phyloP scores from a whole-genome alignment of 202 grass and related monocot species.

The Musa balbisiana region DNA sequence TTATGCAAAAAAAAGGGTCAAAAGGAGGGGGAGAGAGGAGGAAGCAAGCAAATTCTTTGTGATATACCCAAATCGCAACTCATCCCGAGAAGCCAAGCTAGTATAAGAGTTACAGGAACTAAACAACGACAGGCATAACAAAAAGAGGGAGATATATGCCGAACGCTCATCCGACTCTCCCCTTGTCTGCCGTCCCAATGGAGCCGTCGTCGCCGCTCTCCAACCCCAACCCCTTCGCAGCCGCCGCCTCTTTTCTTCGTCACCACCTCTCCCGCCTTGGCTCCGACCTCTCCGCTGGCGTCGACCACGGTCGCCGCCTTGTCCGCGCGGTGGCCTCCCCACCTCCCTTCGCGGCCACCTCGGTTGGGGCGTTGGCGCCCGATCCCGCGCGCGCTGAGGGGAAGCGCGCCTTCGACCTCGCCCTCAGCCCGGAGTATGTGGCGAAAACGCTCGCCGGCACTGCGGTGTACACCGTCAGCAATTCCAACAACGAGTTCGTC shows the following conservation, averaged over 20 bases:
- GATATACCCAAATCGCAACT: too few species aligned
- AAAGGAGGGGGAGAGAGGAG: too few species aligned
- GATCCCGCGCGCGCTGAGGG: neutral
- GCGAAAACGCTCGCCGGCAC: constrained; percentile 51
- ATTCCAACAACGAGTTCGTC: constrained; percentile 26
- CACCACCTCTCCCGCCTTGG: constrained; percentile 55
- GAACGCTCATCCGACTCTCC: constrained; percentile 33
- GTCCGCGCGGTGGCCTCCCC: constrained; percentile 16
- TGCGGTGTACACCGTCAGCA: constrained; percentile 10
- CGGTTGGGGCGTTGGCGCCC: constrained; percentile 1
- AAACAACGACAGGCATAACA: too few species aligned
- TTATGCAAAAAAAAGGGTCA: too few species aligned
- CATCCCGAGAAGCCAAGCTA: too few species aligned
- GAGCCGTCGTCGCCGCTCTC: constrained; percentile 5
- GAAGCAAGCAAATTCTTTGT: too few species aligned
- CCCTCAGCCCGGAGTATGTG: constrained; percentile 53
- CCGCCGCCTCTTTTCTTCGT: constrained; percentile 60
- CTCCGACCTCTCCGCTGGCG: constrained; percentile 28
- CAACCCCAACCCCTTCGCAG: constrained; percentile 43
- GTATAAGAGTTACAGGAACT: too few species aligned
- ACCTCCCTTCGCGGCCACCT: constrained; percentile 29
- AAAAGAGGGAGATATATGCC: too few species aligned
- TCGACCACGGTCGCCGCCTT: constrained; percentile 37
- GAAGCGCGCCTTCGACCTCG: constrained; percentile 39
- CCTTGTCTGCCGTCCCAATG: constrained; percentile 57